A percentile compares a stretch with the other conserved stretches of the same genome.
These are phyloP conservation scores for Fagopyrum esculentum DNA, from an alignment of 148 eudicot genomes.

Conservation along the genomic window DNA sequence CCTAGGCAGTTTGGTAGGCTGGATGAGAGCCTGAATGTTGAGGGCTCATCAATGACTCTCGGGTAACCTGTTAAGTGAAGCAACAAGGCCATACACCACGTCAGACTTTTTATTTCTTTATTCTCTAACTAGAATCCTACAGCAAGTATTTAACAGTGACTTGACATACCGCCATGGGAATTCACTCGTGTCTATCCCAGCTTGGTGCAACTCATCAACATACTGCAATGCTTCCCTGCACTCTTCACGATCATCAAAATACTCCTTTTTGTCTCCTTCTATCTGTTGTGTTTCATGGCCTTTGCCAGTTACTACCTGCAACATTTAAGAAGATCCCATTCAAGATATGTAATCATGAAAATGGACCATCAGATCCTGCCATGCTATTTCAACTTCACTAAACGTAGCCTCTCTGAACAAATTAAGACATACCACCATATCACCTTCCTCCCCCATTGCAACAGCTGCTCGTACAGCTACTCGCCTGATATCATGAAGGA, in stretches of 20 bases:
- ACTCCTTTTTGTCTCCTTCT: constrained; percentile 74
- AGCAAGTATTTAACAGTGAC: neutral
- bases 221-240: constrained; percentile 94
- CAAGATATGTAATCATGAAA: neutral
- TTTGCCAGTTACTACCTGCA: constrained; percentile 94
- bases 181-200: constrained; percentile 98
- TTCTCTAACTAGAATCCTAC: neutral
- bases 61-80: constrained; percentile 58
- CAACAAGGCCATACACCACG: neutral
- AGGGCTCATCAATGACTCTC: constrained; percentile 61
- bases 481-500: constrained; percentile 89
- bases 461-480: constrained; percentile 96
- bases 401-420: neutral
- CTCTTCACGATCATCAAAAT: constrained; percentile 91
- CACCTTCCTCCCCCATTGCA: constrained; percentile 99
- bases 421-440: constrained; percentile 90
- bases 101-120: neutral
- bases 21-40: neutral
- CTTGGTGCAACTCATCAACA: constrained; percentile 96
- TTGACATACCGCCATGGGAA: constrained; percentile 89
- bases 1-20: neutral
- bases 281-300: constrained; percentile 74
- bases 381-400: neutral
- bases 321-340: constrained; percentile 6
- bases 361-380: neutral